Evolutionary conservation across 495 filamentous ascomycete species (phyloP).

Genomic region (Sordaria brevicollis): DNA sequence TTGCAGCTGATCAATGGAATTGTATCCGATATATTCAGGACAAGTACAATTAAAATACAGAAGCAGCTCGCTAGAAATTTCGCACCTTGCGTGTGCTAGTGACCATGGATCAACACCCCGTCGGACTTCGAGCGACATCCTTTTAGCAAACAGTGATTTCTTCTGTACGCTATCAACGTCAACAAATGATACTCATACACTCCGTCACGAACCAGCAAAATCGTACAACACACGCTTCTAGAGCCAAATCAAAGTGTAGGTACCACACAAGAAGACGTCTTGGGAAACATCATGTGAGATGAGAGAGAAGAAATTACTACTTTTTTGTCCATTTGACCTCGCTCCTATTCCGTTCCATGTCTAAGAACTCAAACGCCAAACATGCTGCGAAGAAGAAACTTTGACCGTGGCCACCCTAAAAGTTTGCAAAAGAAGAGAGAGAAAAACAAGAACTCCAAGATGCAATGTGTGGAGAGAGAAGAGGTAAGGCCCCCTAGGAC

Average conservation of each 20-base stretch:
- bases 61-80: no score
- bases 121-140: background rate
- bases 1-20: no score
- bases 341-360: background rate
- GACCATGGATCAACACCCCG: background rate
- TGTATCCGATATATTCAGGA: no score
- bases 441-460: background rate
- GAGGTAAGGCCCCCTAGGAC: background rate
- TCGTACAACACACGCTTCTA: background rate
- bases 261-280: background rate
- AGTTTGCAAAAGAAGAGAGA: background rate
- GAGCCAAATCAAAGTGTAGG: background rate
- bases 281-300: background rate
- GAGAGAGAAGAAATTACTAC: background rate
- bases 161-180: background rate
- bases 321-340: background rate
- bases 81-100: no score
- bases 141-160: background rate
- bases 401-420: background rate
- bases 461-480: background rate
- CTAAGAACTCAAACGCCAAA: constrained; percentile 9
- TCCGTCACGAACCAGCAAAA: background rate
- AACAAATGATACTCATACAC: background rate
- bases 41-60: no score
- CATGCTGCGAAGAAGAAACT: constrained; percentile 6